Conservation (phyloP, 305 asterid species). For the Fraxinus velutina region DNA sequence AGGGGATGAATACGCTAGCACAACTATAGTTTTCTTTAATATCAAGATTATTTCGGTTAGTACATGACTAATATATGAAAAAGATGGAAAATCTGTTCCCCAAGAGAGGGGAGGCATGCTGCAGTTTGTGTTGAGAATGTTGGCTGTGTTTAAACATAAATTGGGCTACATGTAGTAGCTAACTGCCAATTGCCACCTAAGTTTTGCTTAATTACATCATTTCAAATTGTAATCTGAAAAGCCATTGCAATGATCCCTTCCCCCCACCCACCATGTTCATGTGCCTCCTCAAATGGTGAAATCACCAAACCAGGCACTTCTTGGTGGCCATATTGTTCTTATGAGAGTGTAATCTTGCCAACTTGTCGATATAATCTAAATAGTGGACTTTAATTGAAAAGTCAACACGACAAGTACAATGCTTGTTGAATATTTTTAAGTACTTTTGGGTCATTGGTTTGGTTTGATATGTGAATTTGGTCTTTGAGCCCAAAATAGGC, state of each 20-base stretch:
- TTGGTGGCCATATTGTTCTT: conserved; percentile 7
- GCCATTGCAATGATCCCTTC: conserved; percentile 17
- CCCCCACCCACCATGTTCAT: conserved; percentile 33
- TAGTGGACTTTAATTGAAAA: background rate
- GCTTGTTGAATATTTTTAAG: background rate
- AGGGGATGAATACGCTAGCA: background rate
- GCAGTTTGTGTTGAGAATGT: conserved; percentile 6
- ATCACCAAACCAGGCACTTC: conserved; percentile 24
- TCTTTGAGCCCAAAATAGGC: background rate
- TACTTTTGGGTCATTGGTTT: background rate
- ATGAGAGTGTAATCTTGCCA: background rate
- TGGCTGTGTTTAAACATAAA: conserved; percentile 1
- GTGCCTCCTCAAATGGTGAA: conserved; percentile 32
- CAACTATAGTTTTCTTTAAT: background rate
- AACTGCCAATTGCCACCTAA: conserved; percentile 21
- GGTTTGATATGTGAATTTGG: background rate
- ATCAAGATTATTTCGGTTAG: background rate
- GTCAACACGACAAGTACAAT: background rate
- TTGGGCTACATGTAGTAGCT: conserved; percentile 22
- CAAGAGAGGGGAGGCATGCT: conserved; percentile 30
- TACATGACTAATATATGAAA: background rate
- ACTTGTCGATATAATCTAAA: background rate
- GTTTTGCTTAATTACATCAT: conserved; percentile 19
- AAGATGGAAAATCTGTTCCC: conserved; percentile 20
- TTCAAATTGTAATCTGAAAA: background rate